These are phyloP conservation scores for Cudoniella acicularis DNA, from an alignment of 495 filamentous ascomycete species.

Conservation along the genomic window DNA sequence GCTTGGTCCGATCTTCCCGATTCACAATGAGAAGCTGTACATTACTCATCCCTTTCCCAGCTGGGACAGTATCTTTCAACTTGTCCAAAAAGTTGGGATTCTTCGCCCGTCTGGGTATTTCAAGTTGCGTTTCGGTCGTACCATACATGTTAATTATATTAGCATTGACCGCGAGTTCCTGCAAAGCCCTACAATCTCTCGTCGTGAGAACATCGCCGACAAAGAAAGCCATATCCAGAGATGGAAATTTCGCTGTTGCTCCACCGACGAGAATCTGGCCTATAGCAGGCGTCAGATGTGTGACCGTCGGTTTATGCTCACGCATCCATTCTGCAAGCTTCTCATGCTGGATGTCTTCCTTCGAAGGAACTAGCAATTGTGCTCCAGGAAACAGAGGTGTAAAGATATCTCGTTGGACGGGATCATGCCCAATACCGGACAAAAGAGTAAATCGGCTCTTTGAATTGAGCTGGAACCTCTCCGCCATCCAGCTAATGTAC, in stretches of 20 bases:
- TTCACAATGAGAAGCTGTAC: slow-evolving; percentile 92
- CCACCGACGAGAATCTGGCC: slow-evolving; percentile 92
- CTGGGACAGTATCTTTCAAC: slow-evolving; percentile 78
- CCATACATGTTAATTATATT: slow-evolving; percentile 90
- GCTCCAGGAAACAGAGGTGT: slow-evolving; percentile 91
- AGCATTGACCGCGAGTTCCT: slow-evolving; percentile 73
- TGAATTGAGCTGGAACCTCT: slow-evolving; percentile 69
- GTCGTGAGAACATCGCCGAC: slow-evolving; percentile 91
- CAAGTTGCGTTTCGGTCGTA: slow-evolving; percentile 85
- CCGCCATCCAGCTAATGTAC: slow-evolving; percentile 92
- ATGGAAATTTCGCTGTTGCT: slow-evolving; percentile 70
- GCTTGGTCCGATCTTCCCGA: slow-evolving; percentile 62
- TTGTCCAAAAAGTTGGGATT: slow-evolving; percentile 66
- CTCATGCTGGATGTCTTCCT: slow-evolving; percentile 86
- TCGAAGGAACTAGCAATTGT: slow-evolving; percentile 73
- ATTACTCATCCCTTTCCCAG: slow-evolving; percentile 85
- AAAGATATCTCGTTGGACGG: slow-evolving; percentile 87
- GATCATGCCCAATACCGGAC: slow-evolving; percentile 82
- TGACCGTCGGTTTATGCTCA: slow-evolving; percentile 72
- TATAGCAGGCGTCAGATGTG: slow-evolving; percentile 94
- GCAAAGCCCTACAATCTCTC: slow-evolving; percentile 76
- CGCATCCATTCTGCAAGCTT: slow-evolving; percentile 89
- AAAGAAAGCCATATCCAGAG: slow-evolving; percentile 81
- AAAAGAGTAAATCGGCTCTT: slow-evolving; percentile 83
- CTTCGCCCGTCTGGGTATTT: slow-evolving; percentile 66